phyloP scores from a whole-genome alignment of 768 basidiomycete species.

The Lactarius deliciosus region DNA sequence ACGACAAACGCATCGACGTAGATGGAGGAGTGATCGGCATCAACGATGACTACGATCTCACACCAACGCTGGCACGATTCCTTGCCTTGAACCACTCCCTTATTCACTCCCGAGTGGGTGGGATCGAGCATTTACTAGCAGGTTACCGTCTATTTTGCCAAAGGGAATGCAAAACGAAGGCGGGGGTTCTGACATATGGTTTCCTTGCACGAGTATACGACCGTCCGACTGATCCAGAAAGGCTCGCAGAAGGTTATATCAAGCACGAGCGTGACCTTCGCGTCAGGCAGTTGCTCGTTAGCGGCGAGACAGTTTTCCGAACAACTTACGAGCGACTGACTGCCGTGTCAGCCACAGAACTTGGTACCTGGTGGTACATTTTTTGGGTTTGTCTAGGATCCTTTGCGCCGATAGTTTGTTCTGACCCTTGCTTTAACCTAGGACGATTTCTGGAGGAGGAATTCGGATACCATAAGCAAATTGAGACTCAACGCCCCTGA shows the following conservation, averaged over 20 bases:
- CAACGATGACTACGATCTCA: conserved; percentile 63
- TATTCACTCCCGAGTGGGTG: conserved; percentile 44
- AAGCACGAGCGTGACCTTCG: conserved; percentile 53
- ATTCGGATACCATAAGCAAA: conserved; percentile 54
- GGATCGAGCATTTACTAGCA: conserved; percentile 48
- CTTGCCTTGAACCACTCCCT: conserved; percentile 54
- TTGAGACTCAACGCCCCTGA: conserved; percentile 51
- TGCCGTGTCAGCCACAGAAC: conserved; percentile 48
- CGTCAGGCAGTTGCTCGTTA: conserved; percentile 51
- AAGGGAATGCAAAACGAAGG: conserved; percentile 53
- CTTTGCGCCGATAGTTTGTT: background rate
- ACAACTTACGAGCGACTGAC: conserved; percentile 54
- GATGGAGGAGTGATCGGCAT: conserved; percentile 59
- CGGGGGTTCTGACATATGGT: conserved; percentile 53
- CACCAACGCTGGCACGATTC: conserved; percentile 60
- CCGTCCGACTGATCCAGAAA: conserved; percentile 46
- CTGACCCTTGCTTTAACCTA: conserved; percentile 32
- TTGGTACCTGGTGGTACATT: conserved; percentile 75
- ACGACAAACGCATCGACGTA: conserved; percentile 50
- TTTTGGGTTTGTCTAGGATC: conserved; percentile 58
- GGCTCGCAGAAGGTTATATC: conserved; percentile 46
- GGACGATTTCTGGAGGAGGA: conserved; percentile 78
- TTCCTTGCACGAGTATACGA: conserved; percentile 65
- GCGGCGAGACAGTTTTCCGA: conserved; percentile 46
- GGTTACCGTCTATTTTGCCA: conserved; percentile 53